A percentile compares a stretch with the other conserved stretches of the same genome.
These are phyloP conservation scores for Suillus brevipes DNA, from an alignment of 768 basidiomycete species.

Conservation along the genomic window DNA sequence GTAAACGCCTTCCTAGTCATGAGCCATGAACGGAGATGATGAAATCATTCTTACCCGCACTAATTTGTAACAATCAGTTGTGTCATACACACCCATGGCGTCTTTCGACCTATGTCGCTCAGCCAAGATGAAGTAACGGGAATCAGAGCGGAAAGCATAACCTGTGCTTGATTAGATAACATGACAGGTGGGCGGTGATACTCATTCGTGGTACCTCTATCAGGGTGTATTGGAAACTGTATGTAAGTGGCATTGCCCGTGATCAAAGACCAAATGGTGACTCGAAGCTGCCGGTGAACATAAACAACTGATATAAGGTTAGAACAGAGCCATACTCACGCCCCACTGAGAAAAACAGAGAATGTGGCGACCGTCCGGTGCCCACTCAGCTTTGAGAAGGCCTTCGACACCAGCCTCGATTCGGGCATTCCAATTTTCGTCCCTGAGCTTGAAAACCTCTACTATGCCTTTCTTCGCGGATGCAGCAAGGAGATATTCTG, in stretches of 20 bases:
- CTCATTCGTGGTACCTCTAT: constrained; percentile 53
- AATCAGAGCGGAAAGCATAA: constrained; percentile 77
- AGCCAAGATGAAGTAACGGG: constrained; percentile 80
- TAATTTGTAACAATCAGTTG: constrained; percentile 64
- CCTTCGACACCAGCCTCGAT: constrained; percentile 85
- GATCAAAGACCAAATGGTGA: constrained; percentile 83
- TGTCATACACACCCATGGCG: constrained; percentile 82
- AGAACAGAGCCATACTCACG: constrained; percentile 50
- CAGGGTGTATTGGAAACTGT: constrained; percentile 81
- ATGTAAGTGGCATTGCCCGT: constrained; percentile 79
- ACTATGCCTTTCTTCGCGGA: constrained; percentile 72
- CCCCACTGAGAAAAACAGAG: constrained; percentile 94
- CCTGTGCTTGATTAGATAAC: constrained; percentile 40
- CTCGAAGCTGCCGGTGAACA: constrained; percentile 58
- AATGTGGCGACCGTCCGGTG: constrained; percentile 77
- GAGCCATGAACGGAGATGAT: constrained; percentile 15
- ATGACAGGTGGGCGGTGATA: background rate
- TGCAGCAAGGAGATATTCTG: constrained; percentile 81
- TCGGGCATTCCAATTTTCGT: constrained; percentile 75
- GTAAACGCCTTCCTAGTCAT: constrained; percentile 19
- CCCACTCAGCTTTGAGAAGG: constrained; percentile 87
- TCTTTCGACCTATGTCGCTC: constrained; percentile 92
- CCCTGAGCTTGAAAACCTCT: constrained; percentile 75
- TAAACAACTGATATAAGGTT: constrained; percentile 1
- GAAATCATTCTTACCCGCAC: constrained; percentile 50